phyloP scores from a whole-genome alignment of 768 basidiomycete species.

The Thelephora ganbajun region DNA sequence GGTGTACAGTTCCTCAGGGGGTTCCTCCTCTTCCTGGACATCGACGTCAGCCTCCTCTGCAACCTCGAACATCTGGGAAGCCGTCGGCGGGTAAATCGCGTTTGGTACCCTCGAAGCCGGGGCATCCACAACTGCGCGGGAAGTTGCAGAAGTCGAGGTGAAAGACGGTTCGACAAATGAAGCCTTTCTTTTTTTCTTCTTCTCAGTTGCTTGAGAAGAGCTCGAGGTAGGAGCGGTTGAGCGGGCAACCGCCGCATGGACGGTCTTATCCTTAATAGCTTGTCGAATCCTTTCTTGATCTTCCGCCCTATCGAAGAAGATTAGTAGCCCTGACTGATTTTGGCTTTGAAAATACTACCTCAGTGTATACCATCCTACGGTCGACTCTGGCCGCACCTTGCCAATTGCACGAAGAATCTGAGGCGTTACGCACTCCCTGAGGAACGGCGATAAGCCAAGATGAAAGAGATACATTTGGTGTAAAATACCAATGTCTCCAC shows the following conservation, averaged over 20 bases:
- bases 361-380: too few relatives aligned
- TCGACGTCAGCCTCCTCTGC: conserved; percentile 30
- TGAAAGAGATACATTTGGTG: conserved; percentile 2
- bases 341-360: too few relatives aligned
- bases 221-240: conserved; percentile 7
- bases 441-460: conserved; percentile 2
- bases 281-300: conserved; percentile 52
- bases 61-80: conserved; percentile 11
- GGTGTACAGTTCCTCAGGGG: conserved; percentile 55
- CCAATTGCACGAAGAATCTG: conserved; percentile 27
- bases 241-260: not conserved
- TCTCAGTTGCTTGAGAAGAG: conserved; percentile 6
- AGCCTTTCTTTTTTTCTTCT: not conserved
- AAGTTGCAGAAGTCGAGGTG: not conserved
- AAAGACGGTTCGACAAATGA: not conserved
- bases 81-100: conserved; percentile 6
- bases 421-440: conserved; percentile 62
- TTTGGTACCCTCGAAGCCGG: conserved; percentile 5
- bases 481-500: conserved; percentile 64
- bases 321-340: too few relatives aligned
- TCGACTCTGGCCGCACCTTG: too few relatives aligned
- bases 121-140: not conserved
- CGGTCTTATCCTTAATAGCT: conserved; percentile 25
- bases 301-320: conserved; percentile 18
- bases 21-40: conserved; percentile 27